These are phyloP conservation scores for Coemansia brasiliensis DNA, from an alignment of 192 early-diverging fungal genomes.

Conservation along the genomic window DNA sequence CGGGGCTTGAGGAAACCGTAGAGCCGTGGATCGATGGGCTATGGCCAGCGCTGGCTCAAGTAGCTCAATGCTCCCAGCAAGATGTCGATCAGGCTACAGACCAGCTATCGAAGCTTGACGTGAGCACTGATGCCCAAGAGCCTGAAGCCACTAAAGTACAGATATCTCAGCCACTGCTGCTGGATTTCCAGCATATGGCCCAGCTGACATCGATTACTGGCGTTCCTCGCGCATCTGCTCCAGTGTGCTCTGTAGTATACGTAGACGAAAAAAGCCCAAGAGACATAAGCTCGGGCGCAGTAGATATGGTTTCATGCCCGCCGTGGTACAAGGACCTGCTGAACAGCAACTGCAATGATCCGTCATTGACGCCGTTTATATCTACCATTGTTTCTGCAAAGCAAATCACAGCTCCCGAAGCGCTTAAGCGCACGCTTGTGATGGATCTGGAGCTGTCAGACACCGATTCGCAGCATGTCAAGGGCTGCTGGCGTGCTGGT, in stretches of 20 bases:
- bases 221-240: conserved; percentile 26
- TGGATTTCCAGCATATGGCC: conserved; percentile 41
- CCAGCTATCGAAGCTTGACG: conserved; percentile 1
- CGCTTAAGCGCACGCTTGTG: conserved; percentile 71
- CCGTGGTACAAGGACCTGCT: conserved; percentile 28
- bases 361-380: conserved; percentile 36
- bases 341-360: not conserved
- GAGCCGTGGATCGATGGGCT: conserved; percentile 90
- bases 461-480: conserved; percentile 10
- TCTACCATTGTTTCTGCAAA: conserved; percentile 57
- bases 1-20: conserved; percentile 85
- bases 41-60: conserved; percentile 69
- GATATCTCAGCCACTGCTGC: conserved; percentile 36
- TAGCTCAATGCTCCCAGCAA: conserved; percentile 9
- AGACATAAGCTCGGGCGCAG: not conserved
- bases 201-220: conserved; percentile 36
- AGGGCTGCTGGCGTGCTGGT: conserved; percentile 30
- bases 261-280: not conserved
- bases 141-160: not conserved
- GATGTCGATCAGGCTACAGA: conserved; percentile 1
- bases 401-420: conserved; percentile 65
- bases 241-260: conserved; percentile 11
- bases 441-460: conserved; percentile 58
- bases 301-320: conserved; percentile 9
- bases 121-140: conserved; percentile 8